phyloP scores from a whole-genome alignment of 345 rosid genomes.

The Pugionium dolabratum region DNA sequence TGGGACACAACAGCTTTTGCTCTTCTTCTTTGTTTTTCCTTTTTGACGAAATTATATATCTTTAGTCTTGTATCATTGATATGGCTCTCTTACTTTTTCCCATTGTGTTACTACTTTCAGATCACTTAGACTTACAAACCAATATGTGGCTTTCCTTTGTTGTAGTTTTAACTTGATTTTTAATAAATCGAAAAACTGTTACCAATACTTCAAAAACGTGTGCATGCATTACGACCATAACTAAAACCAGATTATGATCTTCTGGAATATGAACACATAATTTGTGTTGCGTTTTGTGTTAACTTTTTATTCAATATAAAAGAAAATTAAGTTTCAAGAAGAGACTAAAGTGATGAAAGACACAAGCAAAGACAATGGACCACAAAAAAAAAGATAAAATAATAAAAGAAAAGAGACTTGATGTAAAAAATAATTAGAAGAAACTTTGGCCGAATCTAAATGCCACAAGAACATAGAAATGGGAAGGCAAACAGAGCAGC shows the following conservation, averaged over 20 bases:
- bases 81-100: background rate
- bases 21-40: background rate
- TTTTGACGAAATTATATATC: conserved; percentile 15
- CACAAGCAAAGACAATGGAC: conserved; percentile 13
- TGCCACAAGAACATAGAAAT: conserved; percentile 27
- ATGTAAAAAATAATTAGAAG: background rate
- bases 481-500: conserved; percentile 29
- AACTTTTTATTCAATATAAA: background rate
- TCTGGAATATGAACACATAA: too few species aligned
- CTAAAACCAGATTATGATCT: too few species aligned
- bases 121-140: background rate
- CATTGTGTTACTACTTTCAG: conserved; percentile 1
- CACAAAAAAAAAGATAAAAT: background rate
- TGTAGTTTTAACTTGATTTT: too few species aligned
- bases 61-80: conserved; percentile 15
- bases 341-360: background rate
- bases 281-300: background rate
- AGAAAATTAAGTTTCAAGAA: background rate
- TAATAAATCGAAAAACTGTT: too few species aligned
- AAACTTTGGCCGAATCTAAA: conserved; percentile 10
- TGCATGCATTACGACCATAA: too few species aligned
- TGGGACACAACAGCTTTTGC: conserved; percentile 7
- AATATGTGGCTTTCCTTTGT: too few species aligned
- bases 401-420: background rate
- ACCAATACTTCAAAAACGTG: too few species aligned